These are phyloP conservation scores for Xylaria cubensis DNA, from an alignment of 495 filamentous ascomycete genomes.

Conservation along the genomic window DNA sequence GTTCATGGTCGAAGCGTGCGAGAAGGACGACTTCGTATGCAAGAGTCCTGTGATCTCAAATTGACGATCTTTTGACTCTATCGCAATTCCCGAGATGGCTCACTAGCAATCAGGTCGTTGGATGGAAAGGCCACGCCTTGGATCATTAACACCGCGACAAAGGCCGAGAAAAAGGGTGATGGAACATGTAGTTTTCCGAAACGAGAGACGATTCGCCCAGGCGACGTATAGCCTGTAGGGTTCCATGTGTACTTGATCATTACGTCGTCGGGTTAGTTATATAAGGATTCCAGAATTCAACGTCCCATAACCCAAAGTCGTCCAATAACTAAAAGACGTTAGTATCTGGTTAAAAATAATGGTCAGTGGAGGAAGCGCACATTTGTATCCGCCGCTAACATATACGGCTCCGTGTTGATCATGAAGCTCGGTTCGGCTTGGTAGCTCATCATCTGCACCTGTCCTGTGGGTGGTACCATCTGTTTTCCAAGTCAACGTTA, in stretches of 20 bases:
- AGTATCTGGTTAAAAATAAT: background rate
- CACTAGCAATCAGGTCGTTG: background rate
- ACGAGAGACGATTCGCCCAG: background rate
- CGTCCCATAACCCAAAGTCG: conserved; percentile 36
- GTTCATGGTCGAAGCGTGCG: conserved; percentile 52
- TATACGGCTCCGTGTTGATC: conserved; percentile 32
- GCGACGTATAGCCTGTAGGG: background rate
- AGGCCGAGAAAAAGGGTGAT: background rate
- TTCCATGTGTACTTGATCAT: background rate
- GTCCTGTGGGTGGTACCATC: conserved; percentile 31
- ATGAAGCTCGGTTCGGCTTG: conserved; percentile 30
- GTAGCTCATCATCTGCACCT: conserved; percentile 29
- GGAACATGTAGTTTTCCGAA: background rate
- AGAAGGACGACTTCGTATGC: conserved; percentile 44
- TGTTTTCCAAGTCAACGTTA: conserved; percentile 19
- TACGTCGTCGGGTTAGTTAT: conserved; percentile 5
- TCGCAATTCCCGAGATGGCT: background rate
- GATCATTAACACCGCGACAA: background rate
- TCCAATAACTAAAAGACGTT: conserved; percentile 32
- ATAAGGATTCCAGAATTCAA: conserved; percentile 38
- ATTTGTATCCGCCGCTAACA: conserved; percentile 31
- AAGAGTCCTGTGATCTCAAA: conserved; percentile 50
- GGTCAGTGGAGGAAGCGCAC: conserved; percentile 20
- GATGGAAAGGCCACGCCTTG: background rate
- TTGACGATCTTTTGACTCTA: conserved; percentile 26